Evolutionary conservation across 306 rosid species (phyloP), one percentile per base, ranked within the genome.

Genomic region (Acacia confusa): DNA sequence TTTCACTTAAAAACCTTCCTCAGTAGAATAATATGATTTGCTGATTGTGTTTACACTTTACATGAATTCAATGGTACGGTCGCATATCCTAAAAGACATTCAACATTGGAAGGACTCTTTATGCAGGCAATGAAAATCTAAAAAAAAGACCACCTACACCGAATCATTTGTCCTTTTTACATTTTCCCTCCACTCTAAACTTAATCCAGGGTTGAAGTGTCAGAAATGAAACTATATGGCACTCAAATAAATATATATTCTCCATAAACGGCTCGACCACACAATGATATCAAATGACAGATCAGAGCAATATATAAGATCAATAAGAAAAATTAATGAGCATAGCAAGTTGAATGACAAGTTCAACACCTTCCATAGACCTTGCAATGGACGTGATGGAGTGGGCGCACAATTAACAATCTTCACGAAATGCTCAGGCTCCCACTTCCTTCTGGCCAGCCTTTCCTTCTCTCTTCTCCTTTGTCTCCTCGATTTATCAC

Each of bases 381-480:
- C 99, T 91, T 95, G 98, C 81, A 95, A 87, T 70, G 99, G 99
- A 82, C 98, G 82, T 7, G 80, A 66, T n/a, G 80, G 89, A 0
- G 97, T 82, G 0, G 98, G 98, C 2, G 93, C 86, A 85, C 91
- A 91, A 88, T 95, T 85, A 12, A 87, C 92, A 77, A 95, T 88
- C 94, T 95, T 95, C 14, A 95, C 99, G 69, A 92, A 95, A 91
- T 95, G 98, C 82, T 95, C 94, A 30, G 98, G 79, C 87, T 92
- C 98, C 99, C 89, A 88, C 65, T 83, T 95, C 92, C 92, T 88
- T 82, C 84, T 88, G 25, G 89, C 88, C 24, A 87, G 82, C 75
- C 92, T 90, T 76, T 91, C 94, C 90, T 85, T 93, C 82, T 89
- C 92, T 83, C 70, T 86, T 86, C 89, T 91, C 81, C 98, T 90